phyloP scores from a whole-genome alignment of 176 grass and related monocot species.

The Phoenix roebelenii region DNA sequence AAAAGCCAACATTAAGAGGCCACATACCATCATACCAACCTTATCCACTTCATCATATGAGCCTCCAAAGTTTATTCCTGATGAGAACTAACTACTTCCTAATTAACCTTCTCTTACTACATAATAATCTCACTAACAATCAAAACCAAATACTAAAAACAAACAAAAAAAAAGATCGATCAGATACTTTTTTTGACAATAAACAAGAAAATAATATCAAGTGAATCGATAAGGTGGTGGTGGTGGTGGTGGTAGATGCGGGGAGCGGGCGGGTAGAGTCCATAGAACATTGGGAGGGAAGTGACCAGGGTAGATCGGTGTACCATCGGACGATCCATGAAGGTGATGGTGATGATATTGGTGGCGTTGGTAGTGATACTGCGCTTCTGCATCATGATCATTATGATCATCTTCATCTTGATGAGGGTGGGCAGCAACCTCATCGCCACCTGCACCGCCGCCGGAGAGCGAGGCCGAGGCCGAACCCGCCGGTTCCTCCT shows the following conservation, averaged over 20 bases:
- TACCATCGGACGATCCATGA: constrained; percentile 7
- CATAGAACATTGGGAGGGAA: constrained; percentile 51
- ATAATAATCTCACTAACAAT: too few relatives aligned
- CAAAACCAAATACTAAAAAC: too few relatives aligned
- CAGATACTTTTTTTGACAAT: too few relatives aligned
- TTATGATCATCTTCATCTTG: not conserved
- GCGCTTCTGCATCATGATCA: not conserved
- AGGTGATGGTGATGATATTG: not conserved
- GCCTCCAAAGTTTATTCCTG: too few relatives aligned
- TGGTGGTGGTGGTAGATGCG: constrained; percentile 25
- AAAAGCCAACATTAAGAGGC: too few relatives aligned
- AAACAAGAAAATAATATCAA: too few relatives aligned
- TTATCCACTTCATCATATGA: too few relatives aligned
- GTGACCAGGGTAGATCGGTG: constrained; percentile 53
- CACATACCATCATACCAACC: too few relatives aligned
- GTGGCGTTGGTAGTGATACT: constrained; percentile 15
- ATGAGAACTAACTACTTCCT: too few relatives aligned
- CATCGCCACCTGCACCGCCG: constrained; percentile 1
- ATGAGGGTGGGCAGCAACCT: not conserved
- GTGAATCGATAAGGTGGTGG: constrained; percentile 45
- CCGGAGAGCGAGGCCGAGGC: constrained; percentile 41
- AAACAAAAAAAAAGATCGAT: too few relatives aligned
- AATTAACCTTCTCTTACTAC: too few relatives aligned
- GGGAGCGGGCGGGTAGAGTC: constrained; percentile 29
- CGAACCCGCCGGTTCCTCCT: constrained; percentile 46